Conservation (phyloP, 208 protist genomes). For the Sergeia podlipaevii region DNA sequence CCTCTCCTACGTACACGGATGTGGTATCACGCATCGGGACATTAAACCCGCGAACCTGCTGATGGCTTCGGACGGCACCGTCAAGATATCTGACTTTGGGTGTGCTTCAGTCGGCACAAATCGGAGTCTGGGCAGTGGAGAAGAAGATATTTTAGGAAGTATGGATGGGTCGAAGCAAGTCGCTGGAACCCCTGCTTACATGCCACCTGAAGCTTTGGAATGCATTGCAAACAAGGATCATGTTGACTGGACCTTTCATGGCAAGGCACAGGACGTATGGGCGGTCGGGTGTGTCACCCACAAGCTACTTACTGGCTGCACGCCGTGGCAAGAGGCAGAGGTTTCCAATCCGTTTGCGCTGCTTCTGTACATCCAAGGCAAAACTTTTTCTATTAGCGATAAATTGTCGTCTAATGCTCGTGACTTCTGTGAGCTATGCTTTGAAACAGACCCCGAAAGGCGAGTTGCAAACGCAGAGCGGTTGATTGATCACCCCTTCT, state of each 20-base stretch:
- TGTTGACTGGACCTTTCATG: conserved; percentile 3
- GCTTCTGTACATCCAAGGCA: conserved; percentile 16
- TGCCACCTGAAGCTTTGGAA: conserved; percentile 28
- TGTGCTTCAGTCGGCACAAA: conserved; percentile 11
- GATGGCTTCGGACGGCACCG: conserved; percentile 33
- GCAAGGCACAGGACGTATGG: conserved; percentile 92
- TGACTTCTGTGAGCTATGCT: conserved; percentile 23
- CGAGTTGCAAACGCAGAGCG: conserved; percentile 4
- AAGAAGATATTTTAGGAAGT: not conserved
- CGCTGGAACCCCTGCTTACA: conserved; percentile 30
- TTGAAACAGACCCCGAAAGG: conserved; percentile 12
- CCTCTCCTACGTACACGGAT: conserved; percentile 37
- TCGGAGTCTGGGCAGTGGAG: not conserved
- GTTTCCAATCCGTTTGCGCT: conserved; percentile 19
- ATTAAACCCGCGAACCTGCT: conserved; percentile 84
- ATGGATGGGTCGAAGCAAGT: conserved; percentile 6
- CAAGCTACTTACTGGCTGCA: conserved; percentile 74
- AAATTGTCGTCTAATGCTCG: conserved; percentile 9
- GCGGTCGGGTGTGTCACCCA: conserved; percentile 95
- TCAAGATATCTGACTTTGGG: conserved; percentile 54
- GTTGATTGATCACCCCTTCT: conserved; percentile 7
- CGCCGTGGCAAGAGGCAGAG: conserved; percentile 13
- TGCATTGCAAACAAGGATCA: not conserved
- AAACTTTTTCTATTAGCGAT: conserved; percentile 14
- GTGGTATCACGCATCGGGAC: conserved; percentile 59